Evolutionary conservation across 2,329 filamentous ascomycete genomes (phyloP), one percentile per base, ranked within the genome.

Genomic region (Epichloe hybrida): DNA sequence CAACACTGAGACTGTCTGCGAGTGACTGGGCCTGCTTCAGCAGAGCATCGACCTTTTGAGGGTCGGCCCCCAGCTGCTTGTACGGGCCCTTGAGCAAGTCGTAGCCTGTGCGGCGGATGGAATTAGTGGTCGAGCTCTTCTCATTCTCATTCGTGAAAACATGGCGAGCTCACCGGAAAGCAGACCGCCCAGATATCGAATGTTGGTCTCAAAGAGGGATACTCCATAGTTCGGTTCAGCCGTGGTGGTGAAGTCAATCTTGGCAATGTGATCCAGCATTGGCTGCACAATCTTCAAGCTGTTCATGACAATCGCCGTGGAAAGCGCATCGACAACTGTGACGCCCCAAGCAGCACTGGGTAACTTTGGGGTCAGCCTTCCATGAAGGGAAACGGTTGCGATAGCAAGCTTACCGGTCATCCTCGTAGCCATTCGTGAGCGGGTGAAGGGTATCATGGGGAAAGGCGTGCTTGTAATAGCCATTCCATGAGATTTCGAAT

Each of bases 151-250:
- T 35, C 5, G 27, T 1, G 27, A 31, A 31, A 31, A 43, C 31
- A 12, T 5, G 20, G 17, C 41, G 27, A n/a, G 46, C 58, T 20
- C 56, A 77, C 83, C 86, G 2, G 88, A 86, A 8, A 95, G 62
- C 59, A 95, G 73, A 15, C 88, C 89, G 9, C 80, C 89, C 1
- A 95, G 69, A 60, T 95, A 95, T 31, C 89, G 82, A 61, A 95
- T 95, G 0, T 87, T 95, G 0, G 88, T 94, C 67, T 95, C 89
- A 60, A 95, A 95, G 7, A 95, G 67, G 38, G 84, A 91, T 47
- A 95, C 80, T 9, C 72, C 66, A 1, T 72, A 66, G 2, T 72
- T 60, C 3, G 48, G 49, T 47, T 55, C 51, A 4, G 55, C 52
- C 1, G 83, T 86, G 12, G 72, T 69, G 41, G 75, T 75, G 61